Evolutionary conservation across 176 grass and related monocot species (phyloP).

Genomic region (Elymus sibiricus): DNA sequence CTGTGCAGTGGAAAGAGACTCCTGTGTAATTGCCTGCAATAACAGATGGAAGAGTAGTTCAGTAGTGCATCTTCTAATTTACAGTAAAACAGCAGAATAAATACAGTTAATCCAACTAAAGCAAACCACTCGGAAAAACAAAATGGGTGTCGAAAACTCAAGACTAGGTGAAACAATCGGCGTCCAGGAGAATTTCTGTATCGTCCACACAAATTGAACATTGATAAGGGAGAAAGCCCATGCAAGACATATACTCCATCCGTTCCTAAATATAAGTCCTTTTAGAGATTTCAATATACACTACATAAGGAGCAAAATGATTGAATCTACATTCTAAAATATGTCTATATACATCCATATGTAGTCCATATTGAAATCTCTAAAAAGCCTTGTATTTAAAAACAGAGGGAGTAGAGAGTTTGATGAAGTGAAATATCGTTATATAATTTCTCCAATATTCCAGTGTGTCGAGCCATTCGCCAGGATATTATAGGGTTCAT

Average conservation of each 20-base stretch:
- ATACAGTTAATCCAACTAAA: background rate
- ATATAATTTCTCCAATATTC: background rate
- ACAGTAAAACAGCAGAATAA: background rate
- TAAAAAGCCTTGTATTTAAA: too few relatives aligned
- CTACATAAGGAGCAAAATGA: too few relatives aligned
- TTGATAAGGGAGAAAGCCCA: background rate
- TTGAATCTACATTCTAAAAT: too few relatives aligned
- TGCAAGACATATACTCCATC: too few relatives aligned
- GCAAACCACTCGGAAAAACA: background rate
- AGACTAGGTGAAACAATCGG: background rate
- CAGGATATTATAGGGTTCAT: background rate
- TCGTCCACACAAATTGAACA: background rate
- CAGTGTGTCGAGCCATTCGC: background rate
- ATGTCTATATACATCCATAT: too few relatives aligned
- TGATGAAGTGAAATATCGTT: background rate
- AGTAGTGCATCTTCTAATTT: background rate
- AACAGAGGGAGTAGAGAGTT: too few relatives aligned
- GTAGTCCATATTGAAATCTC: too few relatives aligned
- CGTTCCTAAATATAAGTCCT: too few relatives aligned
- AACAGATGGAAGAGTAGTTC: conserved; percentile 1
- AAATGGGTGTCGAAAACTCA: background rate
- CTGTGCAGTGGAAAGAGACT: conserved; percentile 19
- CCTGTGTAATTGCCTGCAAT: conserved; percentile 37
- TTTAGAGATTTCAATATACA: too few relatives aligned
- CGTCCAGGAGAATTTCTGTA: background rate